Evolutionary conservation across 306 rosid genomes (phyloP).

Genomic region (Ammopiptanthus mongolicus): DNA sequence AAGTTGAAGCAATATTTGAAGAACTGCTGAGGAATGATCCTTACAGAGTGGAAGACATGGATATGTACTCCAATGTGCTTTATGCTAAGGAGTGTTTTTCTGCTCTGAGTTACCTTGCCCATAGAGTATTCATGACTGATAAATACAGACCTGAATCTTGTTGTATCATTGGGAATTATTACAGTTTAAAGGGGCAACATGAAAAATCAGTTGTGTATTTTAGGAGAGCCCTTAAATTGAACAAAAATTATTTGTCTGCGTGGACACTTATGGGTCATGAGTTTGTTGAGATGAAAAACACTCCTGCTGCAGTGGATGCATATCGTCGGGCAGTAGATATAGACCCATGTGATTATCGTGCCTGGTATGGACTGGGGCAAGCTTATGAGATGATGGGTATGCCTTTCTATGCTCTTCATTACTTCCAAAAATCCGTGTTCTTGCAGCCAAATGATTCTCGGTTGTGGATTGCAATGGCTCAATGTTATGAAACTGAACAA

Average conservation of each 20-base stretch:
- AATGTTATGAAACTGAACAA: slow-evolving; percentile 78
- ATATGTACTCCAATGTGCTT: slow-evolving; percentile 96
- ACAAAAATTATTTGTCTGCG: slow-evolving; percentile 89
- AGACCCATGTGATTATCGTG: slow-evolving; percentile 85
- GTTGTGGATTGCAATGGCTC: slow-evolving; percentile 97
- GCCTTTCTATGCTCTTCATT: slow-evolving; percentile 93
- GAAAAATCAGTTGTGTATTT: slow-evolving; percentile 92
- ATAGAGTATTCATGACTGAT: slow-evolving; percentile 87
- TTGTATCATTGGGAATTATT: slow-evolving; percentile 94
- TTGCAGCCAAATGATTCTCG: slow-evolving; percentile 94
- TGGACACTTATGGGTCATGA: slow-evolving; percentile 99
- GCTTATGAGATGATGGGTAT: slow-evolving; percentile 99
- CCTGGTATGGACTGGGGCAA: slow-evolving; percentile 99
- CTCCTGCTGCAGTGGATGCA: slow-evolving; percentile 96
- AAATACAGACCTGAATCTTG: slow-evolving; percentile 98
- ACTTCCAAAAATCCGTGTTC: slow-evolving; percentile 86
- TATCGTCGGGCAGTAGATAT: slow-evolving; percentile 94
- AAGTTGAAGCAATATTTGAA: slow-evolving; percentile 92
- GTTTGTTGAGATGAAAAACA: slow-evolving; percentile 97
- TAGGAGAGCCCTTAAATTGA: slow-evolving; percentile 90
- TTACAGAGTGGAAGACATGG: slow-evolving; percentile 95
- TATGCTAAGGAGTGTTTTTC: slow-evolving; percentile 87
- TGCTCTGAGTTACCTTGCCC: slow-evolving; percentile 94
- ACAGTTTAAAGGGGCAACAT: slow-evolving; percentile 95
- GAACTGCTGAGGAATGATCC: slow-evolving; percentile 92